Base-by-base conservation (phyloP, 2,329 filamentous ascomycete genomes). In the Claviceps monticola region DNA sequence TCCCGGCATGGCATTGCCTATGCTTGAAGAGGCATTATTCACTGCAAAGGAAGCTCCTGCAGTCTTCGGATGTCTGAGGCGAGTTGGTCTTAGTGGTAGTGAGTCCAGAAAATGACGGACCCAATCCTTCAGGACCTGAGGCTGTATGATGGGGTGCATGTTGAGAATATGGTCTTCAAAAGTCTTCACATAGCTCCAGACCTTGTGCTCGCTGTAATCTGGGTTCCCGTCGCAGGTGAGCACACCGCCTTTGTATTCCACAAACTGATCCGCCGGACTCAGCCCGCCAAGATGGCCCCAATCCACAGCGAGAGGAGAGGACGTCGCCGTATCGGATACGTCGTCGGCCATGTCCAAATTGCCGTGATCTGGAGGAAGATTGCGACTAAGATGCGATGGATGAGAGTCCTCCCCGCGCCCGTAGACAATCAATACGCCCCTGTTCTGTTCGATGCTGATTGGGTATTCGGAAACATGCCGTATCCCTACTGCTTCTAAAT, bases 361-460 rank as follows among this genome's bases (percentile, higher is more conserved):
- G 17, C 68, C 71, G 43, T 70, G 62, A 14, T 68, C 67, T 23
- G 65, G 59, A 43, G 23, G 8, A 16, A 60, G 49, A 60, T 72
- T 69, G 52, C 68, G 70, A 36, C 72, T 68, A 7, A 66, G 70
- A 23, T 77, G 72, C 45, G 77, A 76, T 23, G 73, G 71, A 58
- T 83, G 82, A 26, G 76, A 71, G 36, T 85, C 86, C 66, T 94
- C 88, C 3, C 89, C 89, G 54, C 83, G 79, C 1, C 88, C 88
- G 66, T 85, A 89, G 2, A 91, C 72, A 23, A 85, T 80, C 42
- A 95, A 71, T 6, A 86, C 68, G 1, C 88, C 88, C 34, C 88
- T 79, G 52, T 75, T 75, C 60, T 87, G 80, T 64, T 95, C 89
- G 50, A 82, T 74, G 29, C 80, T 75, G 64, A 93, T 85, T 0